Percentiles rank a stretch among this genome's conserved stretches.
These are phyloP conservation scores for Penicillium sp. DNA, from an alignment of 2,329 filamentous ascomycete species.

Conservation along the genomic window DNA sequence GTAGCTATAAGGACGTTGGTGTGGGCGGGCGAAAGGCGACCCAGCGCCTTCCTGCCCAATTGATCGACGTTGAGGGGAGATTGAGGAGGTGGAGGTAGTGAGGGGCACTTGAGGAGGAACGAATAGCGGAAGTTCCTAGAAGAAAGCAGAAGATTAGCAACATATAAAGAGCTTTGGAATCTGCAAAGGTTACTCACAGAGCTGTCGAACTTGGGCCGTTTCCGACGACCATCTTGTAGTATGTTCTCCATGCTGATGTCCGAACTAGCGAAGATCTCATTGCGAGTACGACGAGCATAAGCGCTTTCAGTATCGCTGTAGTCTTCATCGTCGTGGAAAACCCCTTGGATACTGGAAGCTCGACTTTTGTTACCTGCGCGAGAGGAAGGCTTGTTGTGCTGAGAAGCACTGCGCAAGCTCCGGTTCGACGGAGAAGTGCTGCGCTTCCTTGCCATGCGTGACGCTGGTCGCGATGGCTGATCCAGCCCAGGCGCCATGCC, in stretches of 20 bases:
- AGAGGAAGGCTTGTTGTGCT: conserved; percentile 72
- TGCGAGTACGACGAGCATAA: conserved; percentile 73
- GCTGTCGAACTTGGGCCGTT: conserved; percentile 92
- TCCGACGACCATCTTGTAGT: conserved; percentile 91
- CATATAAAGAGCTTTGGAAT: background rate
- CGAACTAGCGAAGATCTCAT: conserved; percentile 85
- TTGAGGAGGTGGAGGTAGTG: conserved; percentile 93
- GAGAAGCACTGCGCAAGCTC: conserved; percentile 76
- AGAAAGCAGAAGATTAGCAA: conserved; percentile 17
- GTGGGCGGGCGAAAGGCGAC: conserved; percentile 73
- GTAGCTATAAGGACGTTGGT: conserved; percentile 79
- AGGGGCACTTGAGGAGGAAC: conserved; percentile 92
- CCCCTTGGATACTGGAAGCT: conserved; percentile 60
- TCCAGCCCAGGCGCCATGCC: conserved; percentile 53
- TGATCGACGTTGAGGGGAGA: conserved; percentile 85
- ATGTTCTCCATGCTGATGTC: conserved; percentile 99
- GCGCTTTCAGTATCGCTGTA: conserved; percentile 89
- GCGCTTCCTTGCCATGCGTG: conserved; percentile 71
- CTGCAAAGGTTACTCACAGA: conserved; percentile 70
- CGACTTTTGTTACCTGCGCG: conserved; percentile 69
- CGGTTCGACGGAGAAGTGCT: conserved; percentile 74
- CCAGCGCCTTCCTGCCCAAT: conserved; percentile 66
- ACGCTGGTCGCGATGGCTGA: conserved; percentile 67
- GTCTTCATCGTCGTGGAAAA: conserved; percentile 69
- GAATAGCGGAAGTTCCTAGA: conserved; percentile 90